Conservation (phyloP, 2,329 filamentous ascomycete genomes). For the Whalleya microplaca region DNA sequence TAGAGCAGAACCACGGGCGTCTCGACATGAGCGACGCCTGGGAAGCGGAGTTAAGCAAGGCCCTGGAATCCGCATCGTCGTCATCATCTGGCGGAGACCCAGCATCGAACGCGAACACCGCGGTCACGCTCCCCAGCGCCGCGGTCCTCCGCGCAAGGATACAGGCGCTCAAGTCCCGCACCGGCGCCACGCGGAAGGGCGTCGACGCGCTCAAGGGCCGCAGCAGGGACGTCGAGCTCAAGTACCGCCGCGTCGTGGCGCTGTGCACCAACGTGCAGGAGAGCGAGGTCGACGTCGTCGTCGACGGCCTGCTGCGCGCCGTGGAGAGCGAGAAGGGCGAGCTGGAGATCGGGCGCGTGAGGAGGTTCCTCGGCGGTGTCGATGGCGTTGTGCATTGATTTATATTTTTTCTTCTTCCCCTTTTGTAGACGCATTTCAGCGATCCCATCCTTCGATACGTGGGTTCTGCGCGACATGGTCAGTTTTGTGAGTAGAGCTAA, state of each 20-base stretch:
- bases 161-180: slow-evolving; percentile 71
- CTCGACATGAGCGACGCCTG: slow-evolving; percentile 53
- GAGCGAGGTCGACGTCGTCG: slow-evolving; percentile 75
- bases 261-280: slow-evolving; percentile 83
- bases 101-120: slow-evolving; percentile 45
- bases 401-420: too few species aligned
- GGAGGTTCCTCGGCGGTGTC: slow-evolving; percentile 79
- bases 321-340: slow-evolving; percentile 85
- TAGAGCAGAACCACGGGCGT: slow-evolving; percentile 49
- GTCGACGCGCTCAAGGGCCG: slow-evolving; percentile 74
- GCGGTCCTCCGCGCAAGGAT: slow-evolving; percentile 68
- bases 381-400: slow-evolving; percentile 60
- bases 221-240: slow-evolving; percentile 81
- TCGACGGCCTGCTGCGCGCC: slow-evolving; percentile 80
- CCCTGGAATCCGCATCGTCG: slow-evolving; percentile 30
- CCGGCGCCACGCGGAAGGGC: slow-evolving; percentile 67
- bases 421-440: too few species aligned
- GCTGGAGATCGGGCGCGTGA: slow-evolving; percentile 74
- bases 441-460: slow-evolving; percentile 28
- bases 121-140: slow-evolving; percentile 57
- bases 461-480: neutral
- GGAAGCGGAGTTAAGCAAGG: slow-evolving; percentile 57
- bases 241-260: slow-evolving; percentile 86
- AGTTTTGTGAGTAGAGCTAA: too few species aligned
- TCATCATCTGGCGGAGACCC: slow-evolving; percentile 31